Conservation (phyloP, 2,329 filamentous ascomycete genomes). For the Chlorencoelia australis region DNA sequence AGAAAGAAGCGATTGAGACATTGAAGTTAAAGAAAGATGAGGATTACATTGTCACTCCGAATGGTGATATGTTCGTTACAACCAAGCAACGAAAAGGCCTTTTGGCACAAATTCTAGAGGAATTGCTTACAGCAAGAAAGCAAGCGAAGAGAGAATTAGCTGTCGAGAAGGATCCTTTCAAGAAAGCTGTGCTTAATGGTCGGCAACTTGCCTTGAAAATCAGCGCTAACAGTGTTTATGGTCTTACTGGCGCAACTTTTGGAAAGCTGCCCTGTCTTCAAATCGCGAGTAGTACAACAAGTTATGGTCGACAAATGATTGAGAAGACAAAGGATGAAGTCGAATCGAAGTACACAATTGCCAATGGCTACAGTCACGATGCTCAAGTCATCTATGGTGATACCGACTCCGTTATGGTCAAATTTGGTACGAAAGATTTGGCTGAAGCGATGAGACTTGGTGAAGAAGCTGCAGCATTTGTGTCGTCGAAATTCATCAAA, state of each 20-base stretch:
- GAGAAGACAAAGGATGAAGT: slow-evolving; percentile 97
- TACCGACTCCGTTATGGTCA: slow-evolving; percentile 99
- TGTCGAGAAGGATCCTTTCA: slow-evolving; percentile 87
- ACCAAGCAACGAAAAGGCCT: slow-evolving; percentile 82
- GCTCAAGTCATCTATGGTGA: slow-evolving; percentile 98
- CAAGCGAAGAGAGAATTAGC: slow-evolving; percentile 86
- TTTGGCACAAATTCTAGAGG: slow-evolving; percentile 89
- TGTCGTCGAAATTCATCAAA: slow-evolving; percentile 87
- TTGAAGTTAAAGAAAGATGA: slow-evolving; percentile 74
- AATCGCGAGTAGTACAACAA: slow-evolving; percentile 94
- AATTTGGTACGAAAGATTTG: slow-evolving; percentile 85
- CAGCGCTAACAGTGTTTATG: slow-evolving; percentile 96
- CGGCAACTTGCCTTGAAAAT: slow-evolving; percentile 92
- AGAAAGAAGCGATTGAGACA: slow-evolving; percentile 66
- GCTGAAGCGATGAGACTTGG: slow-evolving; percentile 87
- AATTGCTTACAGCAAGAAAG: slow-evolving; percentile 84
- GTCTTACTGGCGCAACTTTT: slow-evolving; percentile 88
- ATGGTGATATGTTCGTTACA: slow-evolving; percentile 88
- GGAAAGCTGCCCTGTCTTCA: slow-evolving; percentile 91
- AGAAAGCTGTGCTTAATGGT: slow-evolving; percentile 95
- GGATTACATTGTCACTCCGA: slow-evolving; percentile 94
- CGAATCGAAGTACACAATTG: slow-evolving; percentile 78
- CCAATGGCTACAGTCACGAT: slow-evolving; percentile 89
- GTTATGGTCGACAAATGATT: slow-evolving; percentile 98
- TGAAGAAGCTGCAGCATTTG: slow-evolving; percentile 80